Evolutionary conservation across 192 early-diverging fungal genomes (phyloP).

Genomic region (Funneliformis mosseae): DNA sequence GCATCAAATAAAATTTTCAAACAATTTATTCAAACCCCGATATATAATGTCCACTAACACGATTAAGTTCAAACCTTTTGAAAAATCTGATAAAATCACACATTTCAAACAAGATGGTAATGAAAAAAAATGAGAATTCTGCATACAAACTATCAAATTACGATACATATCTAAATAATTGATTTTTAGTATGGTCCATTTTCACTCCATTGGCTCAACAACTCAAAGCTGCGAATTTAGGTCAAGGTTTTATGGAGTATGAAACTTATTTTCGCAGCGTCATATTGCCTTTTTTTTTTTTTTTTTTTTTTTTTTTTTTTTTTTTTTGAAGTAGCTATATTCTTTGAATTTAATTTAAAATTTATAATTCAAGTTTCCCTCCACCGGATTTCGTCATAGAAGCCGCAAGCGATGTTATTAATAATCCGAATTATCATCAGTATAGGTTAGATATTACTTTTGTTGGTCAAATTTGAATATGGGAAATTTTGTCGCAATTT

Average conservation of each 20-base stretch:
- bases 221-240: slow-evolving; percentile 88
- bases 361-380: slow-evolving; percentile 64
- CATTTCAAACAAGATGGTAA: slow-evolving; percentile 61
- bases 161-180: not conserved
- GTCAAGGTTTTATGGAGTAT: slow-evolving; percentile 85
- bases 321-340: slow-evolving; percentile 9
- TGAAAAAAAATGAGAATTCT: not conserved
- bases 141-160: not conserved
- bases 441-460: slow-evolving; percentile 71
- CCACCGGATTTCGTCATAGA: slow-evolving; percentile 84
- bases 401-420: slow-evolving; percentile 73
- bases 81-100: slow-evolving; percentile 48
- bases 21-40: not conserved
- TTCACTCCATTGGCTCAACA: slow-evolving; percentile 85
- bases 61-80: not conserved
- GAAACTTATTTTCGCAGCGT: not conserved
- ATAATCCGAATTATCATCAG: slow-evolving; percentile 72
- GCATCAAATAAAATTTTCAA: not conserved
- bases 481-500: not conserved
- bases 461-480: not conserved
- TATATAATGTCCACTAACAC: not conserved
- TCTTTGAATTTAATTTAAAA: not conserved
- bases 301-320: no score
- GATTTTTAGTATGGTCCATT: slow-evolving; percentile 70
- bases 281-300: no score